Evolutionary conservation across 805 yeast genomes (phyloP).

Genomic region (Barnettozyma salicaria): DNA sequence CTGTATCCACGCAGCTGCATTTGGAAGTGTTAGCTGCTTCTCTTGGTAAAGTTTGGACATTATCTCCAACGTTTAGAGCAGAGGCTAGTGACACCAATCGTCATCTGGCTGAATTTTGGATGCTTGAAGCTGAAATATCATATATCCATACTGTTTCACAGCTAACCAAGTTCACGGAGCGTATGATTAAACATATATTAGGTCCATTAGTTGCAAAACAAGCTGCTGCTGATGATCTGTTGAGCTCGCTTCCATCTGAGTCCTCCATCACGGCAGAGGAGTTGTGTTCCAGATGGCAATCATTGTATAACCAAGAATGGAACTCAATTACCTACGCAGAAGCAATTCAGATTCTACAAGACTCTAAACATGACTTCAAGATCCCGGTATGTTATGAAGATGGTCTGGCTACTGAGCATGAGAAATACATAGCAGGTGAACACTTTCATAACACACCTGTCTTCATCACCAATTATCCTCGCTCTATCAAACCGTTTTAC

Average conservation of each 20-base stretch:
- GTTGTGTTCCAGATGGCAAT: conserved; percentile 49
- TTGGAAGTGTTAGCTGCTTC: conserved; percentile 75
- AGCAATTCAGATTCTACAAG: conserved; percentile 53
- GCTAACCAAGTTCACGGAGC: conserved; percentile 61
- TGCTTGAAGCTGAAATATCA: conserved; percentile 88
- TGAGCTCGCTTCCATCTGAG: conserved; percentile 20
- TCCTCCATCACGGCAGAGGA: conserved; percentile 32
- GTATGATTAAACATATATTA: conserved; percentile 55
- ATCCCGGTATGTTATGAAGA: conserved; percentile 62
- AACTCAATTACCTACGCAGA: conserved; percentile 65
- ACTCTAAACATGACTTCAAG: conserved; percentile 30
- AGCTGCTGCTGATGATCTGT: conserved; percentile 20
- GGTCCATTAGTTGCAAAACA: conserved; percentile 26
- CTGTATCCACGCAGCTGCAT: conserved; percentile 92
- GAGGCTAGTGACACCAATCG: conserved; percentile 87
- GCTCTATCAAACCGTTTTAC: conserved; percentile 77
- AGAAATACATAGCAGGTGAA: conserved; percentile 78
- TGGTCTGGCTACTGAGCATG: conserved; percentile 76
- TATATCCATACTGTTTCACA: conserved; percentile 53
- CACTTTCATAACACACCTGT: conserved; percentile 62
- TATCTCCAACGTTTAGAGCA: conserved; percentile 91
- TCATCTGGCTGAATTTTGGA: conserved; percentile 94
- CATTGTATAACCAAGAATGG: conserved; percentile 50
- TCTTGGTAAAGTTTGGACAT: conserved; percentile 75
- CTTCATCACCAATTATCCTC: conserved; percentile 86